phyloP scores from a whole-genome alignment of 768 basidiomycete genomes.

The Gautieria morchelliformis region DNA sequence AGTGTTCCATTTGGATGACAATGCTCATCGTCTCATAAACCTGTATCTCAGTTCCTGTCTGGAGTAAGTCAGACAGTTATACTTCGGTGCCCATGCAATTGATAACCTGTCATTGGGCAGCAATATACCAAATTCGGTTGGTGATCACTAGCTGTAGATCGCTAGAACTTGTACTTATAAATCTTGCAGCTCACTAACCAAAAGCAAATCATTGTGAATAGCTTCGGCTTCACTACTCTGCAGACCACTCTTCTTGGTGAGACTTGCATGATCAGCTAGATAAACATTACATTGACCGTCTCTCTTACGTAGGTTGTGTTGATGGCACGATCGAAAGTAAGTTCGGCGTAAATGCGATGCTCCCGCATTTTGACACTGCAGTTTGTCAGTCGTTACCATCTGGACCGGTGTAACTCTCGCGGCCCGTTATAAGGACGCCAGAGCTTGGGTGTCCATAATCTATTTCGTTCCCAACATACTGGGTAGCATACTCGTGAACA shows the following conservation, averaged over 20 bases:
- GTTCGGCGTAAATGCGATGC: background rate
- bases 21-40: background rate
- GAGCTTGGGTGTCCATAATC: constrained; percentile 52
- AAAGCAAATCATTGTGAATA: constrained; percentile 50
- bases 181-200: constrained; percentile 46
- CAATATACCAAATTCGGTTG: constrained; percentile 51
- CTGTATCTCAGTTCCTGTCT: constrained; percentile 4
- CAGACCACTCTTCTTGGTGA: constrained; percentile 55
- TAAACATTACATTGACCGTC: background rate
- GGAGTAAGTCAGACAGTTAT: background rate
- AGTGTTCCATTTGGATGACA: constrained; percentile 27
- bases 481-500: constrained; percentile 51
- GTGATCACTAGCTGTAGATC: background rate
- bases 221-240: constrained; percentile 53
- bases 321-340: constrained; percentile 48
- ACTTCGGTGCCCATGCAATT: background rate
- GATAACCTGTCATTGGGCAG: background rate
- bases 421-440: constrained; percentile 43
- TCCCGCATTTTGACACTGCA: background rate
- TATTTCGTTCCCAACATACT: constrained; percentile 60
- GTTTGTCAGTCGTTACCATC: constrained; percentile 43
- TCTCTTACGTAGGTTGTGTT: constrained; percentile 33
- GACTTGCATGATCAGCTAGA: background rate
- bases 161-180: background rate
- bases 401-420: constrained; percentile 54